These are phyloP conservation scores for Candida peoriensis DNA, from an alignment of 805 yeast species.

Conservation along the genomic window DNA sequence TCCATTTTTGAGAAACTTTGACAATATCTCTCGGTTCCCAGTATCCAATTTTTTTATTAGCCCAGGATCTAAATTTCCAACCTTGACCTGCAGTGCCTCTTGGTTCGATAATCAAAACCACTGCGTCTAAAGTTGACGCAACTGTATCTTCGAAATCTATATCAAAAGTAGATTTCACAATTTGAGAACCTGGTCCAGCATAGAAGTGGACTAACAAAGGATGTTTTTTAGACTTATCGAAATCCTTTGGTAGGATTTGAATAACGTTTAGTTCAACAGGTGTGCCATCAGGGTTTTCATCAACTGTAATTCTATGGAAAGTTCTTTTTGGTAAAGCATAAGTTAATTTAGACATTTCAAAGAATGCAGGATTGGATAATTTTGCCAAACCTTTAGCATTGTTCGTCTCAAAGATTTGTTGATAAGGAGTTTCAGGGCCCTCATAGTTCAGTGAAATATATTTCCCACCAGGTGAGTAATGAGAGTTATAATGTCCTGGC, in stretches of 20 bases:
- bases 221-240: constrained; percentile 49
- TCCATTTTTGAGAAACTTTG: constrained; percentile 60
- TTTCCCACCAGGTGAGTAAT: constrained; percentile 71
- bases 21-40: constrained; percentile 87
- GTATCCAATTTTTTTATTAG: constrained; percentile 74
- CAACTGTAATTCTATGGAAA: constrained; percentile 43
- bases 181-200: constrained; percentile 96
- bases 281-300: constrained; percentile 34
- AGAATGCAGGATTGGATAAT: constrained; percentile 8
- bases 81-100: constrained; percentile 95
- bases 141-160: constrained; percentile 68
- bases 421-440: constrained; percentile 79
- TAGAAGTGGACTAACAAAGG: constrained; percentile 91
- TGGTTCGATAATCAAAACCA: constrained; percentile 93
- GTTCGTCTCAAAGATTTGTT: constrained; percentile 54
- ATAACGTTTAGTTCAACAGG: constrained; percentile 50
- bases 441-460: constrained; percentile 58
- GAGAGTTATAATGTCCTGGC: constrained; percentile 60
- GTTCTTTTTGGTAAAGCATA: constrained; percentile 52
- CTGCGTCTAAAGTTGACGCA: constrained; percentile 71
- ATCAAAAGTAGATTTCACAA: constrained; percentile 54
- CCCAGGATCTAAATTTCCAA: constrained; percentile 66
- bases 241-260: constrained; percentile 73
- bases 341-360: constrained; percentile 12
- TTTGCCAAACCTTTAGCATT: constrained; percentile 1